phyloP scores from a whole-genome alignment of 78 protist genomes.

The Mantamonas sphyraenae region DNA sequence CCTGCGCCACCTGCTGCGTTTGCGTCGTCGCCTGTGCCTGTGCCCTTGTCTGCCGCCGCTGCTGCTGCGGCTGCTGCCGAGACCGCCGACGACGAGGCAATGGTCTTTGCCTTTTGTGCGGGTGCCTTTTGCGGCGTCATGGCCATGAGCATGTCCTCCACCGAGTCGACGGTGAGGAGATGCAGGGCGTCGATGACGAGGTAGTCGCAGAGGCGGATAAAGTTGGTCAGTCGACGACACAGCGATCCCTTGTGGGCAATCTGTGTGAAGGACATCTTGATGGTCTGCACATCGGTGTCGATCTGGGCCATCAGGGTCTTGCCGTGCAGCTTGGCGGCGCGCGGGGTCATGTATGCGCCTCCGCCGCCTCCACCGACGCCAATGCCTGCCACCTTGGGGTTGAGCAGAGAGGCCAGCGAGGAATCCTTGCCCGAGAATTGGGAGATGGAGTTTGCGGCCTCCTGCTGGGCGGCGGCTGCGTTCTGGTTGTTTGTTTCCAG shows the following conservation, averaged over 20 bases:
- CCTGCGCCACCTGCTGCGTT: too few relatives aligned
- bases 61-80: too few relatives aligned
- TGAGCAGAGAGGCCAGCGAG: background rate
- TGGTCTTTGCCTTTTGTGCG: too few relatives aligned
- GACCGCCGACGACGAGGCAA: too few relatives aligned
- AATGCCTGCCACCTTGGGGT: background rate
- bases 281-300: background rate
- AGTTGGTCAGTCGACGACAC: constrained; percentile 8
- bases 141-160: constrained; percentile 12
- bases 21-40: too few relatives aligned
- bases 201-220: constrained; percentile 32
- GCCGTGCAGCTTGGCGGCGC: background rate
- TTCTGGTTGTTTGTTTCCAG: background rate
- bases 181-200: constrained; percentile 19
- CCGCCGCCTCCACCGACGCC: background rate
- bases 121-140: too few relatives aligned
- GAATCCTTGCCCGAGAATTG: background rate
- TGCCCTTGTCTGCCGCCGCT: too few relatives aligned
- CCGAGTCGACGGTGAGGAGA: constrained; percentile 1
- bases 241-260: background rate
- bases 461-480: background rate
- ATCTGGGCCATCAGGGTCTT: background rate
- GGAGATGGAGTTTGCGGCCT: too few relatives aligned
- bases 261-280: background rate
- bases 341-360: background rate